Percentiles rank a stretch among this genome's conserved stretches.
Conservation (phyloP, 2,329 filamentous ascomycete species). For the Ophiostoma tasmaniense region DNA sequence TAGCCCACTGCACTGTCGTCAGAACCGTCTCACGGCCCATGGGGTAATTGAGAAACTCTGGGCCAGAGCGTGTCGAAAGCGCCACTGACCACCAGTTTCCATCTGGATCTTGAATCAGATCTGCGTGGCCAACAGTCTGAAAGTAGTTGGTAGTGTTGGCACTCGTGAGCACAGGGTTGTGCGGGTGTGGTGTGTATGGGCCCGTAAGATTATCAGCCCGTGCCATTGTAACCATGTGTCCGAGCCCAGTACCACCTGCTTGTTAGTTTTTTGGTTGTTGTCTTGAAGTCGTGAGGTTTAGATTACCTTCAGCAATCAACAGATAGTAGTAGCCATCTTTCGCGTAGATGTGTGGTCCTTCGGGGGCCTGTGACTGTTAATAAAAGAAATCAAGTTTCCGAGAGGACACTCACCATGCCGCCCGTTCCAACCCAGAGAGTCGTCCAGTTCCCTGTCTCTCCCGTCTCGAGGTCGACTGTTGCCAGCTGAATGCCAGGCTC, state of each 20-base stretch:
- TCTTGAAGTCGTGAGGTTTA: background rate
- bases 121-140: background rate
- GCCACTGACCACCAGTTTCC: background rate
- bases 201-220: background rate
- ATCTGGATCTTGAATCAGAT: background rate
- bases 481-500: background rate
- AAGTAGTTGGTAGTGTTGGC: background rate
- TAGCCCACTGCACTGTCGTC: background rate
- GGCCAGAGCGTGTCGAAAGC: background rate
- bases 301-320: background rate
- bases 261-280: background rate
- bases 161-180: background rate
- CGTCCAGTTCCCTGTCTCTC: background rate
- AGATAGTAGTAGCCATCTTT: background rate
- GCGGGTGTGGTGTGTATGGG: background rate
- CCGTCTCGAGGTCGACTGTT: background rate
- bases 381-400: no score
- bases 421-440: background rate
- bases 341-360: background rate
- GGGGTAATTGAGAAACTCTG: background rate
- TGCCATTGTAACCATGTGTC: background rate
- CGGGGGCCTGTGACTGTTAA: background rate
- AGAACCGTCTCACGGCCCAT: background rate
- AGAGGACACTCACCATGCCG: background rate
- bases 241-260: background rate